Conservation (phyloP, 2,329 filamentous ascomycete species). For the Fusarium chuoi region DNA sequence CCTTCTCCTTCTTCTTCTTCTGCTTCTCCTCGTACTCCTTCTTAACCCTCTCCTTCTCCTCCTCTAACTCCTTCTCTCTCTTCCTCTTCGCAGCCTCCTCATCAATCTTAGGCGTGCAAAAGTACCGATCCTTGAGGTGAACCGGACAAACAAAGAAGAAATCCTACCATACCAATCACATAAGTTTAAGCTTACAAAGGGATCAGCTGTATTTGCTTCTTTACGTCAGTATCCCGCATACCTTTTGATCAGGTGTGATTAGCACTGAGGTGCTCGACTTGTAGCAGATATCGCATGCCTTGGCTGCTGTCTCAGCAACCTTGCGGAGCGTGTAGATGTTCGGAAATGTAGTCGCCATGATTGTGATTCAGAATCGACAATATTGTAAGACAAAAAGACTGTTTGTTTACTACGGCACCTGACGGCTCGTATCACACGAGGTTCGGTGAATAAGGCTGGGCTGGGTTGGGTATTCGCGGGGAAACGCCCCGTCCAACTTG, state of each 20-base stretch:
- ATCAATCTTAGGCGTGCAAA: conserved; percentile 80
- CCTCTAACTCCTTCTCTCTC: conserved; percentile 69
- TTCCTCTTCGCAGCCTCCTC: conserved; percentile 72
- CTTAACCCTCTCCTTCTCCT: conserved; percentile 72
- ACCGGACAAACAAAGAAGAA: conserved; percentile 91
- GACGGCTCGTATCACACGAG: conserved; percentile 1
- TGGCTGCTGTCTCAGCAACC: conserved; percentile 85
- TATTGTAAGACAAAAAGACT: neutral
- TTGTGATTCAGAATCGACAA: neutral
- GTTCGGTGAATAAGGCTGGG: conserved; percentile 14
- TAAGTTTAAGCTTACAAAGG: conserved; percentile 12
- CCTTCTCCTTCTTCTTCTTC: conserved; percentile 74
- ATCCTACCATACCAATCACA: conserved; percentile 58
- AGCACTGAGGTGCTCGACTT: conserved; percentile 88
- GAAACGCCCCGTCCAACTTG: conserved; percentile 13
- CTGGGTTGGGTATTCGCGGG: conserved; percentile 22
- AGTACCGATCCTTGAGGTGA: conserved; percentile 85
- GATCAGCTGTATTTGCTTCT: conserved; percentile 11
- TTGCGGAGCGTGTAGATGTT: conserved; percentile 88
- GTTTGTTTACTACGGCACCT: neutral
- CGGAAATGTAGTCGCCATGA: conserved; percentile 64
- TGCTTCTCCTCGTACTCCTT: conserved; percentile 83
- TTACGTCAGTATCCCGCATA: conserved; percentile 49
- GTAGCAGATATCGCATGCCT: conserved; percentile 90
- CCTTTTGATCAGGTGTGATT: conserved; percentile 90